Evolutionary conservation across 768 basidiomycete species (phyloP), one percentile per base, ranked within the genome.

Genomic region (Mycena rosella): DNA sequence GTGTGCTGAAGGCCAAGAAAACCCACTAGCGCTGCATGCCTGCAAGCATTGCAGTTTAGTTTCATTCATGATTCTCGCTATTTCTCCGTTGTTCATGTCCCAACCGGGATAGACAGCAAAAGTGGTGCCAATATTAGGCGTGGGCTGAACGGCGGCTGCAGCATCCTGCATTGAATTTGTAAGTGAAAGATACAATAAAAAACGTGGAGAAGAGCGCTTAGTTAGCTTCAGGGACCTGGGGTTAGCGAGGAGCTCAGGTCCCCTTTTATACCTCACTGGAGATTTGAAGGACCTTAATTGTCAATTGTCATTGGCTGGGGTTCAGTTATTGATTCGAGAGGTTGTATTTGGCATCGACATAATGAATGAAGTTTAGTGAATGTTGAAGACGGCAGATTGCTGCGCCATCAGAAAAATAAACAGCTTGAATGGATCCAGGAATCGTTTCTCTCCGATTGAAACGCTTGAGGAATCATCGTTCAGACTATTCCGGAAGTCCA

Each of bases 41-140:
- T 36, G 57, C 44, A 47, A 6, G 44, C 57, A 60, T 1, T 22
- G 24, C 36, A 56, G 40, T 56, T 56, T 40, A 27, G 55, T 42
- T 1, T 6, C 15, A 56, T 29, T n/a, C 38, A 29, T 9, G 27
- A 27, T 56, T 56, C 3, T 5, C 26, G 47, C 11, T 26, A 13
- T 27, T 48, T 8, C 6, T 29, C 38, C 38, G 55, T 42, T 56
- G 26, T 44, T 11, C 55, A 56, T 56, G 40, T 56, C 55, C 55
- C 55, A 56, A 20, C 55, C 55, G 26, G 55, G 55, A 56, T 56
- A 56, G 55, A 56, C 40, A 20, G 55, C 55, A 44, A 56, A 56
- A 40, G 5, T 10, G 55, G 40, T 44, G 38, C 38, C 55, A 17
- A 56, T 29, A 4, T 42, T 10, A 13, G 55, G 55, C 1, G 24